These are phyloP conservation scores for Aspergillus luchuensis DNA, from an alignment of 2,329 filamentous ascomycete genomes.

Conservation along the genomic window DNA sequence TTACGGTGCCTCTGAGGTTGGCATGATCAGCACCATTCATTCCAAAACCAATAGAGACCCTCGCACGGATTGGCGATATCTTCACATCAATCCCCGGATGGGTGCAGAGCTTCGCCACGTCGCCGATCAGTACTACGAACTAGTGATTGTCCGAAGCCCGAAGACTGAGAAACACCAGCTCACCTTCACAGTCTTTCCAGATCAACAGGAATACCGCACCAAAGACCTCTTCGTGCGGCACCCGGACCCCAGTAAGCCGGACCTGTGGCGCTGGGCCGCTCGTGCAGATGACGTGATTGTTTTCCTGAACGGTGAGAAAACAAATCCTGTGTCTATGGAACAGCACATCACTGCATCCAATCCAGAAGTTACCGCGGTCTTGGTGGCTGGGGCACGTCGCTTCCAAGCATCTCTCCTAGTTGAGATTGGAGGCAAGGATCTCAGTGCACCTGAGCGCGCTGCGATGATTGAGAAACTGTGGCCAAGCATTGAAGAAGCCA, in stretches of 20 bases:
- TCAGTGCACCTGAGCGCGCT: slow-evolving; percentile 13
- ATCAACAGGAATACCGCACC: slow-evolving; percentile 35
- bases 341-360: slow-evolving; percentile 21
- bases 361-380: slow-evolving; percentile 11
- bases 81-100: slow-evolving; percentile 33
- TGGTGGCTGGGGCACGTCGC: slow-evolving; percentile 26
- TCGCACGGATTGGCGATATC: slow-evolving; percentile 37
- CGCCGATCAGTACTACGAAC: slow-evolving; percentile 36
- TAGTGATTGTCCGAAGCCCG: slow-evolving; percentile 31
- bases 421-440: slow-evolving; percentile 6
- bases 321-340: slow-evolving; percentile 28
- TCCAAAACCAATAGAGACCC: slow-evolving; percentile 20
- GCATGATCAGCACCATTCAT: slow-evolving; percentile 21
- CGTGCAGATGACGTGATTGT: slow-evolving; percentile 30
- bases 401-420: slow-evolving; percentile 30
- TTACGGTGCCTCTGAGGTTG: slow-evolving; percentile 38
- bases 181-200: slow-evolving; percentile 36
- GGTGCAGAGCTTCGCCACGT: slow-evolving; percentile 28
- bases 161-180: slow-evolving; percentile 25
- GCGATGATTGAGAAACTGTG: slow-evolving; percentile 31
- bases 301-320: slow-evolving; percentile 30
- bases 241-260: slow-evolving; percentile 19
- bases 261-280: slow-evolving; percentile 21
- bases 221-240: slow-evolving; percentile 39
- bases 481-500: slow-evolving; percentile 35